These are phyloP conservation scores for Ogataea trehalophila DNA, from an alignment of 805 yeast genomes.

Conservation along the genomic window DNA sequence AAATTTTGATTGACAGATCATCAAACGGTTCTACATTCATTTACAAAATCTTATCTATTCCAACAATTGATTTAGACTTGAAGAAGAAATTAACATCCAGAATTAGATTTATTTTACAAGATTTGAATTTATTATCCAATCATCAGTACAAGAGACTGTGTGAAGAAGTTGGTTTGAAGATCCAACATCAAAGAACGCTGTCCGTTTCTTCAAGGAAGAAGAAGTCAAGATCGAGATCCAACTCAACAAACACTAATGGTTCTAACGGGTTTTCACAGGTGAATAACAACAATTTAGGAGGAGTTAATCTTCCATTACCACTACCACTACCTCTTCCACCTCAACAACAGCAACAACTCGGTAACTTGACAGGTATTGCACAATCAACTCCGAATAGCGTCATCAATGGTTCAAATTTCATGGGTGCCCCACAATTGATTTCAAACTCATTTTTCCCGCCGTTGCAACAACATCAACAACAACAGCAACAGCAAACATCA, in stretches of 20 bases:
- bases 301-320: slow-evolving; percentile 27
- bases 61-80: slow-evolving; percentile 52
- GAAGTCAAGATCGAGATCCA: slow-evolving; percentile 25
- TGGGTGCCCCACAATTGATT: slow-evolving; percentile 5
- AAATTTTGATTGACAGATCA: slow-evolving; percentile 56
- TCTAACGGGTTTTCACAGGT: background rate
- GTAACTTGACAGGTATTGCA: background rate
- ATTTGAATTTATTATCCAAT: slow-evolving; percentile 46
- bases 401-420: background rate
- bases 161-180: slow-evolving; percentile 81
- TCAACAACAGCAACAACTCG: slow-evolving; percentile 8
- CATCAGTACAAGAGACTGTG: slow-evolving; percentile 81
- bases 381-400: background rate
- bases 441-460: slow-evolving; percentile 7
- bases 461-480: slow-evolving; percentile 5
- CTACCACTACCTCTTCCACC: slow-evolving; percentile 21
- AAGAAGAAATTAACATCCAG: slow-evolving; percentile 56
- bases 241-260: slow-evolving; percentile 18
- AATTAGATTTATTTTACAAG: slow-evolving; percentile 58
- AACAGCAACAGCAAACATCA: slow-evolving; percentile 1
- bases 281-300: slow-evolving; percentile 13
- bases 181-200: slow-evolving; percentile 18
- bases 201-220: slow-evolving; percentile 21
- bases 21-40: slow-evolving; percentile 72
- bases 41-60: slow-evolving; percentile 72